These are phyloP conservation scores for Psilocybe tampanensis DNA, from an alignment of 768 basidiomycete genomes.

Conservation along the genomic window DNA sequence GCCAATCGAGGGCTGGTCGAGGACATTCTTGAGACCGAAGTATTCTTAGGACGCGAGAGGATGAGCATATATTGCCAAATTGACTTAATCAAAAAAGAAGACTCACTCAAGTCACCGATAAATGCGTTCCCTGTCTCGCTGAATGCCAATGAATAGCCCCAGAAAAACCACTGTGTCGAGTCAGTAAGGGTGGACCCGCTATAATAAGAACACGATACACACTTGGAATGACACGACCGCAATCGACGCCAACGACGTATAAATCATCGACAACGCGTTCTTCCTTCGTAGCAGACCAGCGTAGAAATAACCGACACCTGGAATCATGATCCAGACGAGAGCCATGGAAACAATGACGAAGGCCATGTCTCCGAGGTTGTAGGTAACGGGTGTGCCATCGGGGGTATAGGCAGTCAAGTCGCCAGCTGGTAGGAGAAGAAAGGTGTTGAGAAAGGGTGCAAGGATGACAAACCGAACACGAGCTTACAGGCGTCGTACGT, in stretches of 20 bases:
- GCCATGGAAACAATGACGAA: constrained; percentile 74
- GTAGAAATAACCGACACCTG: constrained; percentile 87
- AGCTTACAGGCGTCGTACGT: constrained; percentile 29
- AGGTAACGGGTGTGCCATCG: constrained; percentile 34
- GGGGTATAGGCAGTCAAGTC: constrained; percentile 34
- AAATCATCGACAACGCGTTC: constrained; percentile 92
- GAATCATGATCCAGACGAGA: constrained; percentile 85
- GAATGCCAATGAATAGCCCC: constrained; percentile 94
- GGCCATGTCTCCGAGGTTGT: constrained; percentile 52
- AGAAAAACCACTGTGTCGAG: constrained; percentile 84
- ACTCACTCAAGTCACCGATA: constrained; percentile 84
- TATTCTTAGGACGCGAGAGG: constrained; percentile 48
- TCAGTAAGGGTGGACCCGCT: neutral
- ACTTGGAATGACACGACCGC: constrained; percentile 88
- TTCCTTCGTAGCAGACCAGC: constrained; percentile 90
- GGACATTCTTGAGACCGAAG: constrained; percentile 82
- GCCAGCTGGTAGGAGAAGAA: constrained; percentile 30
- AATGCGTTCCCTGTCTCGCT: constrained; percentile 71
- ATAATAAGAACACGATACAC: constrained; percentile 17
- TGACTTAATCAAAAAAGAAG: neutral
- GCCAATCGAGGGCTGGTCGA: constrained; percentile 74
- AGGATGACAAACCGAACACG: neutral
- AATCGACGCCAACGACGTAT: constrained; percentile 72
- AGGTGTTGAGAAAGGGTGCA: neutral
- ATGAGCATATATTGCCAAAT: neutral